These are phyloP conservation scores for Parascedosporium putredinis DNA, from an alignment of 2,329 filamentous ascomycete genomes.

Conservation along the genomic window DNA sequence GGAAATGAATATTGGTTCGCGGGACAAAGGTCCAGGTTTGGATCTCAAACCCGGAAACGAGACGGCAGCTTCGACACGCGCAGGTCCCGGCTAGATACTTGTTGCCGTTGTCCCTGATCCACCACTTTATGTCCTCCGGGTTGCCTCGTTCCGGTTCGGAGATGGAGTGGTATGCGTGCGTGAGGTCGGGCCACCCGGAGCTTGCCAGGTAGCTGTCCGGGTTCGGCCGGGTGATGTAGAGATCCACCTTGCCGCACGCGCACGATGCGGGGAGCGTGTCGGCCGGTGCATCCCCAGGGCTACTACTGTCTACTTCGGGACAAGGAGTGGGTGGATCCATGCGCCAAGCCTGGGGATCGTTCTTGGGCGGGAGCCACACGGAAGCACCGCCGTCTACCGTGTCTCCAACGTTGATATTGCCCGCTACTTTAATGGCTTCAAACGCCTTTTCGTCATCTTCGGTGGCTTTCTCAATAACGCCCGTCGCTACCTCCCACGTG, in stretches of 20 bases:
- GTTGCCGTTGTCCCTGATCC: constrained; percentile 35
- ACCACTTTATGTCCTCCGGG: constrained; percentile 44
- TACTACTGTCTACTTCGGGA: too few species aligned
- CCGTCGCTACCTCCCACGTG: constrained; percentile 27
- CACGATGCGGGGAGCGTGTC: constrained; percentile 18
- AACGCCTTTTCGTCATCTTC: not conserved
- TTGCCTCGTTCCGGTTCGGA: constrained; percentile 25
- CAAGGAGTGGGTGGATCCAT: too few species aligned
- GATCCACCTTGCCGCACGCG: constrained; percentile 32
- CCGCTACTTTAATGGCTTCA: constrained; percentile 11
- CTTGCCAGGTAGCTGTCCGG: constrained; percentile 29
- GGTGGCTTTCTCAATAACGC: not conserved
- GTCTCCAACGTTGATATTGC: constrained; percentile 18
- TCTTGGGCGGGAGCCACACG: constrained; percentile 17
- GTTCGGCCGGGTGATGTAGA: constrained; percentile 47
- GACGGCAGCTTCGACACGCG: constrained; percentile 51
- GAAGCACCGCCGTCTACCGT: constrained; percentile 28
- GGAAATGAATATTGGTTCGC: constrained; percentile 41
- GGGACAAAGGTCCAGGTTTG: constrained; percentile 58
- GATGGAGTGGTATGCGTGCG: constrained; percentile 34
- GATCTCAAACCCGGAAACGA: constrained; percentile 50
- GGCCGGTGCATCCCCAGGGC: not conserved
- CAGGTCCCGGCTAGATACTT: constrained; percentile 52
- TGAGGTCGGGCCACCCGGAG: constrained; percentile 42
- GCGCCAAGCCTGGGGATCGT: too few species aligned